Evolutionary conservation across 352 stramenopile species (phyloP).

Genomic region (Phytopythium boreale): DNA sequence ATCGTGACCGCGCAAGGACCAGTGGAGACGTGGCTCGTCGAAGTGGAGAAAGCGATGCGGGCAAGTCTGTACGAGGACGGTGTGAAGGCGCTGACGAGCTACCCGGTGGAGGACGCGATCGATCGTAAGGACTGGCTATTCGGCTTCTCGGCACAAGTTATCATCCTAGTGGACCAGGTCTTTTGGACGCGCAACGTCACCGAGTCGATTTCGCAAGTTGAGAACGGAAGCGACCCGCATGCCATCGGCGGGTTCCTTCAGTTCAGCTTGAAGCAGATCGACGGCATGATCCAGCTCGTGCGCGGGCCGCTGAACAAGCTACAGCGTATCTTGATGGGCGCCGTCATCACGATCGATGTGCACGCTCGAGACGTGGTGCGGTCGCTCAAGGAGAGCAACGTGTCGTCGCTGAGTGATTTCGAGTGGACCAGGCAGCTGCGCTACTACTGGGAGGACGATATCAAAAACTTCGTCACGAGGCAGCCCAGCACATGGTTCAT

Average conservation of each 20-base stretch:
- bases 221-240: slow-evolving; percentile 53
- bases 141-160: slow-evolving; percentile 77
- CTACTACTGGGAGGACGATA: slow-evolving; percentile 87
- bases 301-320: slow-evolving; percentile 80
- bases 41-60: slow-evolving; percentile 88
- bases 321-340: slow-evolving; percentile 88
- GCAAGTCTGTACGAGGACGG: slow-evolving; percentile 84
- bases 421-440: slow-evolving; percentile 90
- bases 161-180: slow-evolving; percentile 91
- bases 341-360: slow-evolving; percentile 91
- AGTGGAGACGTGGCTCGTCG: slow-evolving; percentile 86
- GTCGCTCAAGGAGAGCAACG: slow-evolving; percentile 72
- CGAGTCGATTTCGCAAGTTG: slow-evolving; percentile 71
- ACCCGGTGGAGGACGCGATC: slow-evolving; percentile 87
- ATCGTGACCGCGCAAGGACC: slow-evolving; percentile 79
- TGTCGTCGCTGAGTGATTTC: slow-evolving; percentile 84
- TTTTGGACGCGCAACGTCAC: slow-evolving; percentile 91
- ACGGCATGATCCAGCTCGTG: slow-evolving; percentile 91
- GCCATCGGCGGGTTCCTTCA: slow-evolving; percentile 84
- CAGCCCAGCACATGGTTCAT: slow-evolving; percentile 86
- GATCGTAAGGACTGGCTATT: slow-evolving; percentile 90
- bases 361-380: slow-evolving; percentile 89
- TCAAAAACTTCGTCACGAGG: slow-evolving; percentile 81
- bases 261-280: slow-evolving; percentile 91
- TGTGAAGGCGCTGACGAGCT: slow-evolving; percentile 80